Conservation (phyloP, 164 flowering plant genomes). For the Protea cynaroides region DNA sequence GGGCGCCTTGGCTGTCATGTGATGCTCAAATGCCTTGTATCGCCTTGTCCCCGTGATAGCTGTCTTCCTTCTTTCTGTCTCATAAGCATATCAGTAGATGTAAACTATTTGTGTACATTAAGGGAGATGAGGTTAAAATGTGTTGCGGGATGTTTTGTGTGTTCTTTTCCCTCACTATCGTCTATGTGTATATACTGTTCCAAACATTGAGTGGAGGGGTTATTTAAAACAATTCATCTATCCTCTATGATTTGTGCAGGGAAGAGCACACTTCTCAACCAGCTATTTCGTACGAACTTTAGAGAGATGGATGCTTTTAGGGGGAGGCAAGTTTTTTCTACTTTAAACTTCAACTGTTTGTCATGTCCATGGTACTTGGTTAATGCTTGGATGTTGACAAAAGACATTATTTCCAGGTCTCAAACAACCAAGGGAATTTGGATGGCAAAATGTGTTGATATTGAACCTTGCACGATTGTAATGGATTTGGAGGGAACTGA, state of each 20-base stretch:
- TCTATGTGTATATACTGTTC: no score
- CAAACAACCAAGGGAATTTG: slow-evolving; percentile 84
- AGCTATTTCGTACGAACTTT: slow-evolving; percentile 62
- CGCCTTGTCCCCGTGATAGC: no score
- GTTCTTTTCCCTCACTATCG: no score
- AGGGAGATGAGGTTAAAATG: no score
- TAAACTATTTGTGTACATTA: no score
- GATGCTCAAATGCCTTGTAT: no score
- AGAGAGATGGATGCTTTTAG: slow-evolving; percentile 76
- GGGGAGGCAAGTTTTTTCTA: slow-evolving; percentile 46
- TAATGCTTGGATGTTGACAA: neutral
- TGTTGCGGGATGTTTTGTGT: no score
- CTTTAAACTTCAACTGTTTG: neutral
- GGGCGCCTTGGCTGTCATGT: no score
- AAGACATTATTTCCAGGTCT: slow-evolving; percentile 33
- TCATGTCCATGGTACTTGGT: no score
- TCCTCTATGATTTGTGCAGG: slow-evolving; percentile 28
- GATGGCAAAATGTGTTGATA: slow-evolving; percentile 61
- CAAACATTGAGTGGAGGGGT: no score
- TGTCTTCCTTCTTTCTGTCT: no score
- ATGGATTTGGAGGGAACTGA: slow-evolving; percentile 90
- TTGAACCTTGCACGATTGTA: slow-evolving; percentile 69
- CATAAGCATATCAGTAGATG: no score
- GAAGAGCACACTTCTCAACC: slow-evolving; percentile 66
- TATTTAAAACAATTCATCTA: neutral